Evolutionary conservation across 2,329 filamentous ascomycete species (phyloP).

Genomic region (Sporothrix curviconia): DNA sequence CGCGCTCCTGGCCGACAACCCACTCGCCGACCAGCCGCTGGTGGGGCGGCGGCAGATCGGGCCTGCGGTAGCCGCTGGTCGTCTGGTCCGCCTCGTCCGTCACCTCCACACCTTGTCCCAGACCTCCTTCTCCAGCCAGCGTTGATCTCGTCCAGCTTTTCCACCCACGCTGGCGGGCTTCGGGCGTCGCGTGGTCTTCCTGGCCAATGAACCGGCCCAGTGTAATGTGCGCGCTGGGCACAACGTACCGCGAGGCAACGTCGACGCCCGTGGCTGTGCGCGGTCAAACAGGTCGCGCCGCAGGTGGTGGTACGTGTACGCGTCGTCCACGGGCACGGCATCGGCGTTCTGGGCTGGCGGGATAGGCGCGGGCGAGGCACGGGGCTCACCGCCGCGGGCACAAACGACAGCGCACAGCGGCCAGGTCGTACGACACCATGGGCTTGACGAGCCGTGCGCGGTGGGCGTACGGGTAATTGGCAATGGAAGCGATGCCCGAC

Average conservation of each 20-base stretch:
- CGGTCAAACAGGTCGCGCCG: constrained; percentile 68
- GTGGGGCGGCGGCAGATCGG: constrained; percentile 19
- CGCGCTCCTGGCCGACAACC: constrained; percentile 79
- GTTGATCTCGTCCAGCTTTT: constrained; percentile 70
- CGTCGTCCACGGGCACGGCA: constrained; percentile 41
- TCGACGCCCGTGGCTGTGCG: constrained; percentile 56
- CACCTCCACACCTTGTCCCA: constrained; percentile 50
- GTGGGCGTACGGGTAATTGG: constrained; percentile 54
- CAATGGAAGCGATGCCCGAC: constrained; percentile 51
- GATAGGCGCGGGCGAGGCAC: constrained; percentile 34
- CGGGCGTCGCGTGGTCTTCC: constrained; percentile 53
- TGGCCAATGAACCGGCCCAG: constrained; percentile 71
- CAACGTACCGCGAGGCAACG: constrained; percentile 74
- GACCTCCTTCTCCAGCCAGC: constrained; percentile 62
- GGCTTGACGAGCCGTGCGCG: constrained; percentile 75
- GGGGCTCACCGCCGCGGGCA: constrained; percentile 66
- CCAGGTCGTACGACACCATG: constrained; percentile 73
- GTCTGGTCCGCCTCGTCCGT: not conserved
- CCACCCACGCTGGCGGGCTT: constrained; percentile 59
- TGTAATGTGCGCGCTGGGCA: constrained; percentile 85
- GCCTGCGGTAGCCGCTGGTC: constrained; percentile 7
- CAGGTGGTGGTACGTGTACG: constrained; percentile 85
- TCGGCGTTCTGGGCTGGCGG: constrained; percentile 27
- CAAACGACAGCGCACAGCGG: constrained; percentile 78
- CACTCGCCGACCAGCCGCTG: constrained; percentile 59